Evolutionary conservation across 2,329 filamentous ascomycete species (phyloP), one percentile per base, ranked within the genome.

Genomic region (Rosellinia necatrix): DNA sequence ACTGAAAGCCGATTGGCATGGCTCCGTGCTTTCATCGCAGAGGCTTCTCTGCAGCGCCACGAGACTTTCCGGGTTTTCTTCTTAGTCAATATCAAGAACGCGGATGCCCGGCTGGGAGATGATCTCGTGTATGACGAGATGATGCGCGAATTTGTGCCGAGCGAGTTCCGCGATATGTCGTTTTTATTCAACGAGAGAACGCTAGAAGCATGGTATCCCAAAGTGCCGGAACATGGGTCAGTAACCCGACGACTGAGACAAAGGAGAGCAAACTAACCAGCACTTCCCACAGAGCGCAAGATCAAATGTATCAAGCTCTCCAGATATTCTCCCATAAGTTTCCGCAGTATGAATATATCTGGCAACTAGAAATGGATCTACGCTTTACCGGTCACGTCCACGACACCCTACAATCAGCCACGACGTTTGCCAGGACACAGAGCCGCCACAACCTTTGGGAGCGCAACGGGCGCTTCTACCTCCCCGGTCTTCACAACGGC

Each of bases 391-490:
- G 84, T 38, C 83, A 84, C 67, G 82, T 81, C 68, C 85, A 91
- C 72, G 86, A 50, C 48, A 42, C 48, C 8, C 27, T 50, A 6
- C 13, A 41, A 25, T 41, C 48, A 40, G 77, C 89, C 12, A 78
- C 78, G 7, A 72, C 77, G 24, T 92, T 88, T 82, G 82, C 86
- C 1, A 79, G 79, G 53, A 69, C 81, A 30, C 88, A 92, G 68
- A 82, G 85, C 1, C 83, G 88, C 15, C 82, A 83, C 53, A 82
- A 84, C 13, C 75, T 91, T 2, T 92, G 89, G 89, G 89, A 92
- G 70, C 83, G 88, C 48, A 88, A 84, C 50, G 79, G 84, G 6
- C 84, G 87, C 56, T 92, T 91, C 74, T 92, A 90, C 69, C 82
- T 91, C 8, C 89, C 89, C 0, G 74, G 76, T 0, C 78, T 85